A percentile compares a stretch with the other conserved stretches of the same genome.
Evolutionary conservation across 495 filamentous ascomycete species (phyloP).

Genomic region (Acidiella bohemica): DNA sequence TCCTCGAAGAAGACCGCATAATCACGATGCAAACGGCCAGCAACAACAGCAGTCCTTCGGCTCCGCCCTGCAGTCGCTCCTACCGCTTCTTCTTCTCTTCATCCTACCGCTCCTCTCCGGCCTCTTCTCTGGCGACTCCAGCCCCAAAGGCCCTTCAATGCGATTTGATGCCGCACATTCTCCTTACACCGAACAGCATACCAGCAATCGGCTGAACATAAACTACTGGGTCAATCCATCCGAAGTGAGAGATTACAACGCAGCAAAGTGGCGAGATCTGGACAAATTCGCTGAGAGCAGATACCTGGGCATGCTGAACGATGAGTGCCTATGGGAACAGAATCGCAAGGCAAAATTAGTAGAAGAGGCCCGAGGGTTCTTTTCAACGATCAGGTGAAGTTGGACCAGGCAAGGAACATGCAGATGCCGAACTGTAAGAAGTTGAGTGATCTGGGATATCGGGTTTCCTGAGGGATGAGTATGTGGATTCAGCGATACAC

Average conservation of each 20-base stretch:
- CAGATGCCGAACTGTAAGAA: slow-evolving; percentile 44
- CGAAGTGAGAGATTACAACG: slow-evolving; percentile 56
- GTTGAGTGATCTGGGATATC: slow-evolving; percentile 30
- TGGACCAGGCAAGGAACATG: slow-evolving; percentile 51
- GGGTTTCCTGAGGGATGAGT: too few relatives aligned
- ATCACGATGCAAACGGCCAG: slow-evolving; percentile 20
- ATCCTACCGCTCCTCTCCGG: slow-evolving; percentile 73
- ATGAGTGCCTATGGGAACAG: slow-evolving; percentile 59
- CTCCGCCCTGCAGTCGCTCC: slow-evolving; percentile 41
- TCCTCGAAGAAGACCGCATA: slow-evolving; percentile 27
- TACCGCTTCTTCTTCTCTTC: slow-evolving; percentile 82
- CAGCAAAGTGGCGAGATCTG: slow-evolving; percentile 52
- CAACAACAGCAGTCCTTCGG: slow-evolving; percentile 8
- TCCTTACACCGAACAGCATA: slow-evolving; percentile 59
- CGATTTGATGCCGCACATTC: slow-evolving; percentile 48
- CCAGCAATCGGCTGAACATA: slow-evolving; percentile 54
- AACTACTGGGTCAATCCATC: slow-evolving; percentile 74
- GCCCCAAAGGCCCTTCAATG: slow-evolving; percentile 49
- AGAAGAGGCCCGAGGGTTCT: slow-evolving; percentile 80
- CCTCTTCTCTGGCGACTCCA: slow-evolving; percentile 52
- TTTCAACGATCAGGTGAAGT: slow-evolving; percentile 66
- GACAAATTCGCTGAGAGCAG: slow-evolving; percentile 63
- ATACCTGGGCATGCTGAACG: slow-evolving; percentile 49
- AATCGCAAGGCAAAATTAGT: slow-evolving; percentile 47
- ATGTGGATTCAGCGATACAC: too few relatives aligned